Conservation (phyloP, 2,329 filamentous ascomycete species). For the Ophiocordyceps polyrhachis-furcata region DNA sequence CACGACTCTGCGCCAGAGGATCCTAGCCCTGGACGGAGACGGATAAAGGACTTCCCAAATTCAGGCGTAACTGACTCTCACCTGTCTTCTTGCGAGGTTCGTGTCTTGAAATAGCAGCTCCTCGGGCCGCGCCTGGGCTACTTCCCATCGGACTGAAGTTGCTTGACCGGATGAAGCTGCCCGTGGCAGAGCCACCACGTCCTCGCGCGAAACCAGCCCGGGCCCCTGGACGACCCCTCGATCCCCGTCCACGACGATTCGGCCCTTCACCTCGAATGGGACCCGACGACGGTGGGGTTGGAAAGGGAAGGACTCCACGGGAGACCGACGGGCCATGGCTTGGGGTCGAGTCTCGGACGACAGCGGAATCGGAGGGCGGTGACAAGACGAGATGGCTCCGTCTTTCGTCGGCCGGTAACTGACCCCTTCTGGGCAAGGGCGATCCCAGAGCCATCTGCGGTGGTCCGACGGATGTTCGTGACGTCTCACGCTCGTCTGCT, state of each 20-base stretch:
- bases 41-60: neutral
- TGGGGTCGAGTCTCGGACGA: neutral
- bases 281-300: conserved; percentile 1
- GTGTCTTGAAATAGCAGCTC: neutral
- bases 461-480: neutral
- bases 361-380: neutral
- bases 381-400: neutral
- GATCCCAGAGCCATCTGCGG: neutral
- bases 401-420: neutral
- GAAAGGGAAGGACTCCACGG: neutral
- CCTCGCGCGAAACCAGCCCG: neutral
- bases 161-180: neutral
- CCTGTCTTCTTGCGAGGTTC: neutral
- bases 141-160: neutral
- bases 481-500: neutral
- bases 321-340: neutral
- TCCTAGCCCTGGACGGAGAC: conserved; percentile 1
- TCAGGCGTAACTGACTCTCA: neutral
- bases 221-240: neutral
- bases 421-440: neutral
- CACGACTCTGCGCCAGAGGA: neutral
- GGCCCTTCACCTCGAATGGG: neutral
- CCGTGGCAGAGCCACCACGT: neutral
- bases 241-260: neutral
- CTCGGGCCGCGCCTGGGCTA: neutral